Percentiles rank a stretch among this genome's conserved stretches.
Conservation (phyloP, 306 rosid genomes). For the Trifolium repens region DNA sequence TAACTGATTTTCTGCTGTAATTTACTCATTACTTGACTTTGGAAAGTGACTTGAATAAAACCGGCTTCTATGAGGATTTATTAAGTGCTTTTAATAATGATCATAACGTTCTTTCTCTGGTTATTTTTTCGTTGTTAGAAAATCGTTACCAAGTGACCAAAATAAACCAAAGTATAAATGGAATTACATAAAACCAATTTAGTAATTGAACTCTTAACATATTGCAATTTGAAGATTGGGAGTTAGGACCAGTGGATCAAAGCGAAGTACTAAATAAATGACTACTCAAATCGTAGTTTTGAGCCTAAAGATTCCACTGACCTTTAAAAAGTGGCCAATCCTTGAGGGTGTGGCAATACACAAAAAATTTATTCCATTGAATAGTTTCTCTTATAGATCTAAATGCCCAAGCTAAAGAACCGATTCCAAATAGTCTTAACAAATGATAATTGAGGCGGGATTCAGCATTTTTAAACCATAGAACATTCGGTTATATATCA, state of each 20-base stretch:
- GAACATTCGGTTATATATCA: neutral
- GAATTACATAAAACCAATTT: too few relatives aligned
- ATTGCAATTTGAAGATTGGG: too few relatives aligned
- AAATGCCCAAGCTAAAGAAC: neutral
- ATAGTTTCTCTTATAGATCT: too few relatives aligned
- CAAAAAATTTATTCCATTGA: too few relatives aligned
- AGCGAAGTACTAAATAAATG: too few relatives aligned
- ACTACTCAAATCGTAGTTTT: too few relatives aligned
- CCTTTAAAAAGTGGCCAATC: too few relatives aligned
- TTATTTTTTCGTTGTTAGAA: neutral
- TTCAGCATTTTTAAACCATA: neutral
- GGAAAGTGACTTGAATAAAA: slow-evolving; percentile 32
- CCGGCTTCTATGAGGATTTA: slow-evolving; percentile 27
- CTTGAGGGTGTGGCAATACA: too few relatives aligned
- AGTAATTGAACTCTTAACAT: too few relatives aligned
- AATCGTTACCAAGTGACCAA: neutral
- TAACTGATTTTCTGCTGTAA: slow-evolving; percentile 22
- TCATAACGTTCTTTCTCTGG: neutral
- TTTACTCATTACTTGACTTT: neutral
- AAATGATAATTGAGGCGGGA: neutral
- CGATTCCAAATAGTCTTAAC: neutral
- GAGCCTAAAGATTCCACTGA: too few relatives aligned
- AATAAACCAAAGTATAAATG: too few relatives aligned
- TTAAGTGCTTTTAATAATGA: neutral
- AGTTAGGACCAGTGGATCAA: too few relatives aligned